A percentile compares a stretch with the other conserved stretches of the same genome.
Evolutionary conservation across 768 basidiomycete genomes (phyloP).

Genomic region (Antrodiella citrinella): DNA sequence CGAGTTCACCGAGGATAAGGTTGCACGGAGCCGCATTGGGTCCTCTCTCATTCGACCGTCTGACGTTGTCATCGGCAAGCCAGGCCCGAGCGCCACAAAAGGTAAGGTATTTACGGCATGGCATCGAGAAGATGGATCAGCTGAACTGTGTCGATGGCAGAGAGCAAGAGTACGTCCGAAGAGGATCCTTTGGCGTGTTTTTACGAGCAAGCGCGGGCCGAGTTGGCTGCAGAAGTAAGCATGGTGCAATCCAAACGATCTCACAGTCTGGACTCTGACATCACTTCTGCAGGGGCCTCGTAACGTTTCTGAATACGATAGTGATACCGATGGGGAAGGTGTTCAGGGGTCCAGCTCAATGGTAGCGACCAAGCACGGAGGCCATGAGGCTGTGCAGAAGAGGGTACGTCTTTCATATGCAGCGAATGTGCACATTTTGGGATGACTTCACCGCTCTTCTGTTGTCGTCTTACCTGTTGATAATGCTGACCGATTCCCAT

Average conservation of each 20-base stretch:
- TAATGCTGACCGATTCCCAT: not conserved
- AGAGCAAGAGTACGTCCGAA: not conserved
- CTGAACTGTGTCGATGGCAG: not conserved
- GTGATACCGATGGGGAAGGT: not conserved
- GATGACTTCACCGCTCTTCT: not conserved
- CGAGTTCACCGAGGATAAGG: conserved; percentile 15
- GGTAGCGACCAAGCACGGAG: not conserved
- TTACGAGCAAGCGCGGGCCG: conserved; percentile 48
- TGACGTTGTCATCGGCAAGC: not conserved
- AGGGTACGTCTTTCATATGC: not conserved
- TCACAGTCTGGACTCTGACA: conserved; percentile 24
- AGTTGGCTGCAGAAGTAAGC: conserved; percentile 26
- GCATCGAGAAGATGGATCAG: not conserved
- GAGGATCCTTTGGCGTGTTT: conserved; percentile 58
- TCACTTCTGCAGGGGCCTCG: not conserved
- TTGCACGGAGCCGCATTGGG: not conserved
- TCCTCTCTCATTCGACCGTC: conserved; percentile 8
- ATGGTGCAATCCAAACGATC: not conserved
- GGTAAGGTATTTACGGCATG: not conserved
- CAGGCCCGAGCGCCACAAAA: not conserved
- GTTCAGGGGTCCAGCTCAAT: not conserved
- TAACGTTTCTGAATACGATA: not conserved
- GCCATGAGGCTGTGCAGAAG: not conserved
- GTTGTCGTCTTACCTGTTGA: not conserved
- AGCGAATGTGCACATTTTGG: not conserved